Evolutionary conservation across 2,329 filamentous ascomycete species (phyloP), one percentile per base, ranked within the genome.

Genomic region (Trichoderma sp.): DNA sequence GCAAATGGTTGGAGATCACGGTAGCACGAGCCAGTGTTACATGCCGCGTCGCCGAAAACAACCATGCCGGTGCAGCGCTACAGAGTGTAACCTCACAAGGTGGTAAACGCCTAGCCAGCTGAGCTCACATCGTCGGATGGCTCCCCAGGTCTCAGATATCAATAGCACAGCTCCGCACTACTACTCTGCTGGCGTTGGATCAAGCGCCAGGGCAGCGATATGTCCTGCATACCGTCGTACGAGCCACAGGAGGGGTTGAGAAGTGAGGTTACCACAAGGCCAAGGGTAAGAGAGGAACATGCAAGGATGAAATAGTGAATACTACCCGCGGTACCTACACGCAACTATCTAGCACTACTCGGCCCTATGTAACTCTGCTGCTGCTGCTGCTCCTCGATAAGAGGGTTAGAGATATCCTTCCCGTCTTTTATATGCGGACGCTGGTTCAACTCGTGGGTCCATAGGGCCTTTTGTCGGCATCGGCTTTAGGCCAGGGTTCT

Each of bases 11-110:
- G 33, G 49, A 43, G 10, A 29, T 56, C 14, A 52, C 49, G 37
- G 37, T 37, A 52, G 40, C 64, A 67, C 64, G 64, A 67, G 64
- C 64, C 55, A 67, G 53, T 59, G 64, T 67, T 67, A 67, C 64
- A 67, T 67, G 64, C 64, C 64, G 64, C 55, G 27, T 59, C 64
- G 55, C 64, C 64, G 64, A 31, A 52, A 55, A 57, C 37, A 31
- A 40, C 64, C 64, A 67, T 67, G 40, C 37, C 37, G 37, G 40
- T 29, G 27, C 55, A 37, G 55, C 53, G 64, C 55, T 58, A 67
- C 47, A 24, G 40, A 67, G 64, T 67, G 64, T 67, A 67, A 67
- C 64, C 64, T 67, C 37, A 47, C 55, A 31, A 59, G 37, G 55
- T 66, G 53, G 55, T 27, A 27, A 37, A 58, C 35, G 35, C 16